phyloP scores from a whole-genome alignment of 805 yeast species.

The Kodamaea fukazawae region DNA sequence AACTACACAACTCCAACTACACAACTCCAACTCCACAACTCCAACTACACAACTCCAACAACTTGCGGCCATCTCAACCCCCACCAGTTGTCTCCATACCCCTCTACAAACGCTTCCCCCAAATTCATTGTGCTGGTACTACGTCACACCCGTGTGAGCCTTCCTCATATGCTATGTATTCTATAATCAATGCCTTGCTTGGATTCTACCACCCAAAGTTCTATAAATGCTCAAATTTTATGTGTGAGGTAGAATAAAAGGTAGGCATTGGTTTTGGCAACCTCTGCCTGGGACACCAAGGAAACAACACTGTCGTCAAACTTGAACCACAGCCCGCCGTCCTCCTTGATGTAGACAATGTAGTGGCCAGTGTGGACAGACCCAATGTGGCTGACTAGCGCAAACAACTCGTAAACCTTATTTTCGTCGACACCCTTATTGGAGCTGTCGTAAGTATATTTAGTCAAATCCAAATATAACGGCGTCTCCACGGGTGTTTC shows the following conservation, averaged over 20 bases:
- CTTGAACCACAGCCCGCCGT: slow-evolving; percentile 80
- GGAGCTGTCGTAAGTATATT: slow-evolving; percentile 40
- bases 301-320: slow-evolving; percentile 88
- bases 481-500: slow-evolving; percentile 77
- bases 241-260: slow-evolving; percentile 66
- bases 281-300: slow-evolving; percentile 60
- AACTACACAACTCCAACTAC: too few relatives aligned
- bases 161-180: neutral
- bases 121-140: too few relatives aligned
- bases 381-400: slow-evolving; percentile 86
- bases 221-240: slow-evolving; percentile 23
- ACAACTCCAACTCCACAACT: too few relatives aligned
- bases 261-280: slow-evolving; percentile 73
- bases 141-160: too few relatives aligned
- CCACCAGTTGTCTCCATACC: too few relatives aligned
- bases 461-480: slow-evolving; percentile 64
- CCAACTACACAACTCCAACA: too few relatives aligned
- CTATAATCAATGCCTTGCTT: neutral
- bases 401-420: slow-evolving; percentile 74
- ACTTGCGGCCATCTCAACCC: too few relatives aligned
- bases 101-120: too few relatives aligned
- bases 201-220: neutral
- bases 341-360: slow-evolving; percentile 68
- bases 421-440: slow-evolving; percentile 23
- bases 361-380: slow-evolving; percentile 96